Percentiles rank a stretch among this genome's conserved stretches.
Evolutionary conservation across 768 basidiomycete species (phyloP).

Genomic region (Cystofilobasidium capitatum): DNA sequence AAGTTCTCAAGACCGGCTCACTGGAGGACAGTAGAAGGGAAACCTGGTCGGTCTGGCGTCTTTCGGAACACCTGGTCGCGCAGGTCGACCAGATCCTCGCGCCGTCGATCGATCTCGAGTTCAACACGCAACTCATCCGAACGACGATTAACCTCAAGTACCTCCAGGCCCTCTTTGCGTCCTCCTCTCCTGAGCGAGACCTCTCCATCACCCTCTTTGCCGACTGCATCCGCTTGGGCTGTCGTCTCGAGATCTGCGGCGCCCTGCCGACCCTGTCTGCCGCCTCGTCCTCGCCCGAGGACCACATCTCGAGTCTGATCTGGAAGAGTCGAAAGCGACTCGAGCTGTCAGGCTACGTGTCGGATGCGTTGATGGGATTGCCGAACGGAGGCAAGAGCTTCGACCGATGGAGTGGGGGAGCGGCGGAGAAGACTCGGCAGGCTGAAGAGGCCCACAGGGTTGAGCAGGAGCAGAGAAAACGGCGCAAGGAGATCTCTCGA

Average conservation of each 20-base stretch:
- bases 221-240: conserved; percentile 5
- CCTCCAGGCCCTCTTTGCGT: conserved; percentile 18
- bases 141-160: conserved; percentile 8
- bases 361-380: background rate
- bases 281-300: background rate
- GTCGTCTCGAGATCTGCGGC: background rate
- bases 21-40: background rate
- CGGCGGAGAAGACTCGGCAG: conserved; percentile 1
- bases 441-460: conserved; percentile 4
- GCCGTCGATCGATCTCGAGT: too few species aligned
- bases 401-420: conserved; percentile 14
- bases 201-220: conserved; percentile 9
- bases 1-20: background rate
- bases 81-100: background rate
- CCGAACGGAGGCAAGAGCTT: background rate
- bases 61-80: background rate
- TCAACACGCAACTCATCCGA: background rate
- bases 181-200: background rate
- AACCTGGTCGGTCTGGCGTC: background rate
- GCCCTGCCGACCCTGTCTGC: background rate
- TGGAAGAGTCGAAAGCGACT: conserved; percentile 19
- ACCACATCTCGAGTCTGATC: conserved; percentile 9
- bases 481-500: background rate
- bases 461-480: background rate
- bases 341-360: background rate